These are phyloP conservation scores for Cercospora sojina DNA, from an alignment of 2,329 filamentous ascomycete species.

Conservation along the genomic window DNA sequence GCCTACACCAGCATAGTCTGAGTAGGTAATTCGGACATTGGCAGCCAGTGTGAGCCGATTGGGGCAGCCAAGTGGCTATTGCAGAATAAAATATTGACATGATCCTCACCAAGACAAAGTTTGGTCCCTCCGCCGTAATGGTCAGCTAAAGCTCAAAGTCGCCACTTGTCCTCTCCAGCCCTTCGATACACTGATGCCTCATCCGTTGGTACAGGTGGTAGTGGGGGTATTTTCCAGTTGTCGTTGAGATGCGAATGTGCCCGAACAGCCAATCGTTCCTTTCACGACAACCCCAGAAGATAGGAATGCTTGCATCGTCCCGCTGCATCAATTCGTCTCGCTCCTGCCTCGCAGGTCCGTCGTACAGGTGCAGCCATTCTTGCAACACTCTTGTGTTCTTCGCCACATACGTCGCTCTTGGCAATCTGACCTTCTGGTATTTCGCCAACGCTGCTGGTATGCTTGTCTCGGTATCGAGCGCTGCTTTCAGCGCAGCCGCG, in stretches of 20 bases:
- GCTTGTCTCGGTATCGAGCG: conserved; percentile 25
- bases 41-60: not conserved
- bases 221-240: not conserved
- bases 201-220: not conserved
- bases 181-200: not conserved
- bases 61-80: not conserved
- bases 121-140: not conserved
- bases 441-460: conserved; percentile 32
- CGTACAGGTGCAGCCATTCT: conserved; percentile 37
- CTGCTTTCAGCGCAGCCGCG: conserved; percentile 53
- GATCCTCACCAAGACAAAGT: not conserved
- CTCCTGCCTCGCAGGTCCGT: conserved; percentile 30
- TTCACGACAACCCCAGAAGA: conserved; percentile 33
- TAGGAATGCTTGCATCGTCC: conserved; percentile 31
- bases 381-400: conserved; percentile 32
- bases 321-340: conserved; percentile 33
- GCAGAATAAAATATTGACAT: not conserved
- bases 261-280: conserved; percentile 36
- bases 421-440: not conserved
- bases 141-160: not conserved
- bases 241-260: not conserved
- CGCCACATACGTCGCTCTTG: not conserved
- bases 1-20: conserved; percentile 9
- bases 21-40: not conserved
- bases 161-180: not conserved